Conservation (phyloP, 345 rosid genomes). For the Erucastrum elatum region DNA sequence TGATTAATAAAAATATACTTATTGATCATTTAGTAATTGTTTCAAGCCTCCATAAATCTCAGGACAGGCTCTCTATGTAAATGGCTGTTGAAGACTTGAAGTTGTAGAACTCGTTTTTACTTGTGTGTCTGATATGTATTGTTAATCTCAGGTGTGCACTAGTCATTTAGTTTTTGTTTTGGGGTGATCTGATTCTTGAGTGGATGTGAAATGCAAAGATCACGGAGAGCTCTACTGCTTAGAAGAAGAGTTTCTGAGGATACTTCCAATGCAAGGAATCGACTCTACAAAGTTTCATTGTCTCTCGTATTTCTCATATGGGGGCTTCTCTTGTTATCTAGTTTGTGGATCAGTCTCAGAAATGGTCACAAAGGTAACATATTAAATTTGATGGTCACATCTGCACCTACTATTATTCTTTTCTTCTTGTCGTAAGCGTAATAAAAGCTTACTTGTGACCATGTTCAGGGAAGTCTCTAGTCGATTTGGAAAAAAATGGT, state of each 20-base stretch:
- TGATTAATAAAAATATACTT: too few species aligned
- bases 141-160: constrained; percentile 7
- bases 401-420: too few species aligned
- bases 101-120: neutral
- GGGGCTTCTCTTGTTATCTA: constrained; percentile 71
- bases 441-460: constrained; percentile 1
- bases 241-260: constrained; percentile 75
- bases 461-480: constrained; percentile 51
- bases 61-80: neutral
- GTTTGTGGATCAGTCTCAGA: constrained; percentile 64
- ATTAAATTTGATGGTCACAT: too few species aligned
- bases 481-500: neutral
- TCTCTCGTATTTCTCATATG: constrained; percentile 69
- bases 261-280: constrained; percentile 44
- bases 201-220: constrained; percentile 95
- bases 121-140: constrained; percentile 17
- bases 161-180: neutral
- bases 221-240: constrained; percentile 80
- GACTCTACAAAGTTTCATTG: constrained; percentile 63
- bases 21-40: neutral
- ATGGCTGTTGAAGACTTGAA: neutral
- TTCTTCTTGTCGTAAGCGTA: neutral
- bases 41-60: too few species aligned
- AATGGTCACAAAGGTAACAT: constrained; percentile 58
- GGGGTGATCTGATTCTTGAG: constrained; percentile 25